phyloP scores from a whole-genome alignment of 169 alveolate species.

The Theileria orientalis region DNA sequence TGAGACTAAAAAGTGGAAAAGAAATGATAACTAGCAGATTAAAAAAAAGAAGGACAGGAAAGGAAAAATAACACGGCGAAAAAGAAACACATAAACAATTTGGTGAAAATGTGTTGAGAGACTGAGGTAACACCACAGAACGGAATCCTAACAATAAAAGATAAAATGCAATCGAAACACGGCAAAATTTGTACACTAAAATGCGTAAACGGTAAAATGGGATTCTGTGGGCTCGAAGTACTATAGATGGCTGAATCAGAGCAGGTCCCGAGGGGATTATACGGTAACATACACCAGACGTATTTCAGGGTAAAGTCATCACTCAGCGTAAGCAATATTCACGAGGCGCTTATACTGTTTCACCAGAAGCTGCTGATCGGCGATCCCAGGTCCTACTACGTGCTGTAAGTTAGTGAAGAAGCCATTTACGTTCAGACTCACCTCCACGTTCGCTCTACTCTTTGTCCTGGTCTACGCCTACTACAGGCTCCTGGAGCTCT shows the following conservation, averaged over 20 bases:
- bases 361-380: constrained; percentile 9
- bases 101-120: too few relatives aligned
- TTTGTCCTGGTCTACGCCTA: constrained; percentile 44
- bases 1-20: too few relatives aligned
- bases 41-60: too few relatives aligned
- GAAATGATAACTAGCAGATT: too few relatives aligned
- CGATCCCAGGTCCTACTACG: constrained; percentile 14
- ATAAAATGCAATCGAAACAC: too few relatives aligned
- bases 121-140: too few relatives aligned
- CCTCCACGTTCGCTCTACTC: constrained; percentile 21
- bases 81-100: too few relatives aligned
- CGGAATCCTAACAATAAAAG: too few relatives aligned
- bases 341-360: neutral
- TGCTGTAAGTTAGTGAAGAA: constrained; percentile 3
- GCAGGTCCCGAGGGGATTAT: neutral
- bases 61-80: too few relatives aligned
- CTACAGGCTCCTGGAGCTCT: constrained; percentile 34
- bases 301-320: neutral
- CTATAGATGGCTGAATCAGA: neutral
- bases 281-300: neutral
- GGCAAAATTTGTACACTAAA: too few relatives aligned
- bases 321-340: neutral
- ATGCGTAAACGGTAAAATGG: too few relatives aligned
- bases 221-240: too few relatives aligned
- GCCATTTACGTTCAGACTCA: constrained; percentile 14